A percentile compares a stretch with the other conserved stretches of the same genome.
Evolutionary conservation across 2,329 filamentous ascomycete genomes (phyloP).

Genomic region (Colletotrichum trifolii): DNA sequence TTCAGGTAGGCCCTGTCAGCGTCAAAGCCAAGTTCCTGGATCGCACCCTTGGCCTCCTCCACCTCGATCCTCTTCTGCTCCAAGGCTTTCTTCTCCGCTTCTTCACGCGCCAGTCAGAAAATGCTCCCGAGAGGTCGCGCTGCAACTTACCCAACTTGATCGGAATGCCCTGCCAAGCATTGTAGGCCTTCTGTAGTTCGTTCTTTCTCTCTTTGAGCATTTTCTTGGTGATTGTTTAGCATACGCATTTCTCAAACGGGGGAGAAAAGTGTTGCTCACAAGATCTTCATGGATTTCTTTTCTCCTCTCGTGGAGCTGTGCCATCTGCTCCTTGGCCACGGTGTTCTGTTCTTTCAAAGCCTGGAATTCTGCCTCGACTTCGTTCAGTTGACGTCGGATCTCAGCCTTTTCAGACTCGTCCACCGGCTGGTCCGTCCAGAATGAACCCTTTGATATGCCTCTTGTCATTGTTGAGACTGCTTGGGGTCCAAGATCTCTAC

Average conservation of each 20-base stretch:
- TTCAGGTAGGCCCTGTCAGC: constrained; percentile 66
- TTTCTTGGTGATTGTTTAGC: constrained; percentile 50
- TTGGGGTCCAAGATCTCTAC: constrained; percentile 82
- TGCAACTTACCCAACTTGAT: constrained; percentile 72
- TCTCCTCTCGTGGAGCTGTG: constrained; percentile 37
- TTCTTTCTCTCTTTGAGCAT: constrained; percentile 71
- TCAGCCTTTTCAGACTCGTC: constrained; percentile 73
- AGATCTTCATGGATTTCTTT: constrained; percentile 37
- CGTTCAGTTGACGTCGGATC: constrained; percentile 64
- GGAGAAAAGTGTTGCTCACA: constrained; percentile 42
- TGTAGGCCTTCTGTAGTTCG: constrained; percentile 72
- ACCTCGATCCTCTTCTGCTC: constrained; percentile 55
- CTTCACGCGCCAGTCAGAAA: constrained; percentile 21
- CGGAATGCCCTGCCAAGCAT: constrained; percentile 74
- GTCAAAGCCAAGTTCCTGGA: constrained; percentile 63
- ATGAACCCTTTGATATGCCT: constrained; percentile 68
- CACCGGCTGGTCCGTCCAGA: constrained; percentile 83
- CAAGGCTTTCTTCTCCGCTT: constrained; percentile 45
- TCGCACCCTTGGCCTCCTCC: constrained; percentile 53
- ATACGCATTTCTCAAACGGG: background rate
- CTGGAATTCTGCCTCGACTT: constrained; percentile 53
- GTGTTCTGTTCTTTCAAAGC: constrained; percentile 56
- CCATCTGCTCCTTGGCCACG: constrained; percentile 56
- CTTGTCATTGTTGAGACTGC: constrained; percentile 77
- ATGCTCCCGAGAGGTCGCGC: background rate